These are phyloP conservation scores for Neospora caninum DNA, from an alignment of 169 alveolate genomes.

Conservation along the genomic window DNA sequence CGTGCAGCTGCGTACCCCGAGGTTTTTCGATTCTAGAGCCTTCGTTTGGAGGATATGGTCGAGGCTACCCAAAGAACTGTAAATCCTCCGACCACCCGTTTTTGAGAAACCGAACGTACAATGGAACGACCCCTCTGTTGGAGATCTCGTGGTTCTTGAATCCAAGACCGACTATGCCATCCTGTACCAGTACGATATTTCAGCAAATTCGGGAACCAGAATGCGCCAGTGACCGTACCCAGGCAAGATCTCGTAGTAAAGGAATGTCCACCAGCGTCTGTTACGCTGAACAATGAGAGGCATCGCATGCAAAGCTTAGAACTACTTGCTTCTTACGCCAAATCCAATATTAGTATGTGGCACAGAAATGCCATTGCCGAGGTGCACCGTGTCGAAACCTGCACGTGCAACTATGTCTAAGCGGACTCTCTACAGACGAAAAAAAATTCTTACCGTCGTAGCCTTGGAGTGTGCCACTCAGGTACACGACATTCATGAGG, in stretches of 20 bases:
- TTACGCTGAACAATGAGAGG: neutral
- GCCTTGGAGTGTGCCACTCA: conserved; percentile 70
- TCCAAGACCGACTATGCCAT: conserved; percentile 73
- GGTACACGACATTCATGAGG: conserved; percentile 65
- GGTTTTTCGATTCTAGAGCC: conserved; percentile 44
- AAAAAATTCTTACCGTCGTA: conserved; percentile 53
- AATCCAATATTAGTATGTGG: conserved; percentile 70
- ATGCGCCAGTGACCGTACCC: conserved; percentile 22
- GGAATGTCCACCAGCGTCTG: conserved; percentile 70
- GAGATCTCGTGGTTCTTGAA: conserved; percentile 69
- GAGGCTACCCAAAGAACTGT: neutral
- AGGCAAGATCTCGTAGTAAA: conserved; percentile 62
- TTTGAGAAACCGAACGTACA: conserved; percentile 17
- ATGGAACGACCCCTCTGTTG: conserved; percentile 63
- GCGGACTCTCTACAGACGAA: neutral
- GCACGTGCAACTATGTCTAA: neutral
- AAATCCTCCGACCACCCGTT: neutral
- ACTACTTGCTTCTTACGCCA: conserved; percentile 38
- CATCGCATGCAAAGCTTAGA: neutral
- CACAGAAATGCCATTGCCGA: conserved; percentile 66
- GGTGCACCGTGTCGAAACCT: conserved; percentile 64
- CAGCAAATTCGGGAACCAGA: neutral
- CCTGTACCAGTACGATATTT: conserved; percentile 18
- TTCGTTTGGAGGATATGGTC: conserved; percentile 56
- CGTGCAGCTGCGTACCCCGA: conserved; percentile 35